Evolutionary conservation across 345 rosid genomes (phyloP), one percentile per base, ranked within the genome.

Genomic region (Citropsis articulata): DNA sequence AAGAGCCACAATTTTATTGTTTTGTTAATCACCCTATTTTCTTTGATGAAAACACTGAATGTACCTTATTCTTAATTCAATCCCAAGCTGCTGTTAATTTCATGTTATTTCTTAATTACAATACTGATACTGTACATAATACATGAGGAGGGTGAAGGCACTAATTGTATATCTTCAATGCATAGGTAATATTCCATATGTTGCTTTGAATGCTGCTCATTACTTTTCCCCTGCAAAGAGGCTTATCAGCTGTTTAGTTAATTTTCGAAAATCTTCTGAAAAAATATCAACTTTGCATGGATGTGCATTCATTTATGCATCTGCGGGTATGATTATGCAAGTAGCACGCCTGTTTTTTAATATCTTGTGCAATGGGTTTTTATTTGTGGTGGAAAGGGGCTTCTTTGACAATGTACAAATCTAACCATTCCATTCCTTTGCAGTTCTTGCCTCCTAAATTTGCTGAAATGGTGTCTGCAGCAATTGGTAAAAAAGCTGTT

Each of bases 371-470:
- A 25, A 22, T 8, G 31, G 40, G 5, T 64, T 61, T 31, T 21
- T 25, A 75, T 50, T 62, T 63, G 22, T 65, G 50, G 78, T 24
- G 50, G n/a, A 50, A 63, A 27, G 45, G 35, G 69, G 21, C 69
- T 13, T 60, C 36, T 35, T 21, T 55, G 35, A 4, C 5, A 10
- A 22, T 31, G 28, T 28, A 53, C 76, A 18, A 33, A 33, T 78
- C 55, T 62, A 53, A 82, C 25, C 10, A 19, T 67, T 28, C 48
- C 38, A 9, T 71, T 79, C 59, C 27, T 64, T 77, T 55, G 78
- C 88, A 85, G 90, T 78, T 19, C 68, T 72, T 88, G 72, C 90
- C 88, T 67, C 90, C 90, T 30, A 78, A 82, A 72, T 84, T 85
- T 72, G 66, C 78, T 45, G 77, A 73, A 33, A 60, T 27, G 2